These are phyloP conservation scores for Eucalyptus decipiens DNA, from an alignment of 345 rosid genomes.

Conservation along the genomic window DNA sequence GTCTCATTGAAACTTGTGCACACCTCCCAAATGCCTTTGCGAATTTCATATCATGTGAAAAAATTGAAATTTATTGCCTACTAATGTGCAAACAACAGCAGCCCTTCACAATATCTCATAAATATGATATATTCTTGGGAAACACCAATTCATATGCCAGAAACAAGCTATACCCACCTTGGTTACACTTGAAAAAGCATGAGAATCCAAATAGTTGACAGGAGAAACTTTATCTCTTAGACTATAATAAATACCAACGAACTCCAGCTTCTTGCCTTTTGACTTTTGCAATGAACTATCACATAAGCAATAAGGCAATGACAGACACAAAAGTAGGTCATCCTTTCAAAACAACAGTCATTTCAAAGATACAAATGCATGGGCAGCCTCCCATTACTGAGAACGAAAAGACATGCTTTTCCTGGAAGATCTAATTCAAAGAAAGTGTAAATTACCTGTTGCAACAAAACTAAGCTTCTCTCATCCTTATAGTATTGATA, in stretches of 20 bases:
- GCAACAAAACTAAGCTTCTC: constrained; percentile 54
- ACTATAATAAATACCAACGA: neutral
- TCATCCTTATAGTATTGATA: constrained; percentile 64
- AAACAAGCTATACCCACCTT: neutral
- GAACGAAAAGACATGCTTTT: neutral
- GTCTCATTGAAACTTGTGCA: neutral
- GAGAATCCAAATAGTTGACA: neutral
- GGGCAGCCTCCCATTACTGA: neutral
- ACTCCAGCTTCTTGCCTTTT: neutral
- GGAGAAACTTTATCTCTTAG: neutral
- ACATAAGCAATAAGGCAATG: neutral
- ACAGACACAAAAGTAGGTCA: neutral
- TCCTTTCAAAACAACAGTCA: neutral
- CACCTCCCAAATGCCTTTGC: neutral
- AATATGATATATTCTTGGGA: neutral
- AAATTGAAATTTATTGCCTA: neutral
- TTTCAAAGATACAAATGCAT: neutral
- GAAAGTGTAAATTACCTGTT: constrained; percentile 27
- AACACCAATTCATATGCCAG: neutral
- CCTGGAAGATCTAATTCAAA: neutral
- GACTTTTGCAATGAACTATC: neutral
- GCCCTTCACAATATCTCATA: neutral
- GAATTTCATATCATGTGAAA: neutral
- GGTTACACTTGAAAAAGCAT: neutral
- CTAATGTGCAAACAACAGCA: neutral